Evolutionary conservation across 2,329 filamentous ascomycete species (phyloP).

Genomic region (Simplicillium aogashimaense): DNA sequence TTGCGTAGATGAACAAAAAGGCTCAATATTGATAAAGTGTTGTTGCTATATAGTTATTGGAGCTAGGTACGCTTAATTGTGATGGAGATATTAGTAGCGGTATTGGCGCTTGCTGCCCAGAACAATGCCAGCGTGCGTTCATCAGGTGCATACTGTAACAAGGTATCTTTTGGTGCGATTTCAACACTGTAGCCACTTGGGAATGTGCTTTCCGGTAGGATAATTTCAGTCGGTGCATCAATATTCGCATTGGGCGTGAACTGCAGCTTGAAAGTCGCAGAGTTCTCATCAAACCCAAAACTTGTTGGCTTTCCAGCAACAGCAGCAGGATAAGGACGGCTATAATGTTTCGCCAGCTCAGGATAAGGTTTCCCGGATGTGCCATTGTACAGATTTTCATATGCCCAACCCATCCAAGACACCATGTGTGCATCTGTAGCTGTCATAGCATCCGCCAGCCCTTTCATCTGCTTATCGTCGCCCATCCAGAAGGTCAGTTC

Average conservation of each 20-base stretch:
- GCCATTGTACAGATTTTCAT: constrained; percentile 11
- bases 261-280: constrained; percentile 5
- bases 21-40: too few species aligned
- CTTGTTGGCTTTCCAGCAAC: constrained; percentile 7
- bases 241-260: constrained; percentile 6
- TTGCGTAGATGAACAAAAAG: too few species aligned
- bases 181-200: constrained; percentile 8
- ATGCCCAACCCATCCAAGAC: constrained; percentile 11
- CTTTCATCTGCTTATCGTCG: constrained; percentile 8
- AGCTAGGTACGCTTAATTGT: constrained; percentile 3
- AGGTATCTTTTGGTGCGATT: constrained; percentile 3
- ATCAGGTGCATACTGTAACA: constrained; percentile 4
- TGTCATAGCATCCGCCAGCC: constrained; percentile 7
- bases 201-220: constrained; percentile 7
- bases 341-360: constrained; percentile 9
- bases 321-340: constrained; percentile 9
- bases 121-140: constrained; percentile 8
- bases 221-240: constrained; percentile 9
- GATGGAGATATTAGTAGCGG: constrained; percentile 4
- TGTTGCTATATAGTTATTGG: not conserved
- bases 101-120: constrained; percentile 1
- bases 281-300: constrained; percentile 8
- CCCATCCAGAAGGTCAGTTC: constrained; percentile 11
- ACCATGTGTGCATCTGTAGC: constrained; percentile 10
- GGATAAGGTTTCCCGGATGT: constrained; percentile 6